Conservation (phyloP, 1,284 basidiomycete species). For the Puccinia novopanici region DNA sequence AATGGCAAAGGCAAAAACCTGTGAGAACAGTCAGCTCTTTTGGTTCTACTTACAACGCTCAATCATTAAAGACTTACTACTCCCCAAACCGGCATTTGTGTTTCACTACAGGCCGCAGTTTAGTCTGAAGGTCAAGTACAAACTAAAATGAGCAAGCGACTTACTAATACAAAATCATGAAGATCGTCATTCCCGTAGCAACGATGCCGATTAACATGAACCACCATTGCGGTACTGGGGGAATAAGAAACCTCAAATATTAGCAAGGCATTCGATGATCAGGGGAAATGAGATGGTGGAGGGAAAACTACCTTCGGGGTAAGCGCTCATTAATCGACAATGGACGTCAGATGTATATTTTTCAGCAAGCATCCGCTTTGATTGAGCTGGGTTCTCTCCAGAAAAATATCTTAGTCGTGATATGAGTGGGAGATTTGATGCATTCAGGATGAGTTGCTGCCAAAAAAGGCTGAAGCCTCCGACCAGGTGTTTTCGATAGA, state of each 20-base stretch:
- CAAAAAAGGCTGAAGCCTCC: conserved; percentile 57
- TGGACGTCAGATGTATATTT: conserved; percentile 56
- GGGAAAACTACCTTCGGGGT: conserved; percentile 54
- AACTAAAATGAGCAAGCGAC: not conserved
- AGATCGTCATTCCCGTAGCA: conserved; percentile 55
- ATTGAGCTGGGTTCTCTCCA: conserved; percentile 52
- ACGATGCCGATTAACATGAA: conserved; percentile 56
- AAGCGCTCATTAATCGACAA: conserved; percentile 57
- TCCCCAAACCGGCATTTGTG: conserved; percentile 49
- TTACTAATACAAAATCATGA: conserved; percentile 53
- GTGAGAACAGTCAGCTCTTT: not conserved
- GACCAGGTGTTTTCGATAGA: conserved; percentile 61
- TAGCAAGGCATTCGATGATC: not conserved
- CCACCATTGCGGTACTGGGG: conserved; percentile 58
- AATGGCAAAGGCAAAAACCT: conserved; percentile 40
- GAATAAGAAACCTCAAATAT: not conserved
- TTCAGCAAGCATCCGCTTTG: conserved; percentile 47
- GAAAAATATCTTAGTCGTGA: conserved; percentile 52
- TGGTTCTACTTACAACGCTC: not conserved
- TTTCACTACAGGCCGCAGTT: conserved; percentile 8
- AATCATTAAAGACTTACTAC: conserved; percentile 19
- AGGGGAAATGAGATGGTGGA: not conserved
- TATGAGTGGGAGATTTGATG: not conserved
- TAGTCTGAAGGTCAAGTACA: not conserved
- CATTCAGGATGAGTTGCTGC: not conserved